Base-by-base conservation (phyloP, 805 yeast species). In the Candida piceae region DNA sequence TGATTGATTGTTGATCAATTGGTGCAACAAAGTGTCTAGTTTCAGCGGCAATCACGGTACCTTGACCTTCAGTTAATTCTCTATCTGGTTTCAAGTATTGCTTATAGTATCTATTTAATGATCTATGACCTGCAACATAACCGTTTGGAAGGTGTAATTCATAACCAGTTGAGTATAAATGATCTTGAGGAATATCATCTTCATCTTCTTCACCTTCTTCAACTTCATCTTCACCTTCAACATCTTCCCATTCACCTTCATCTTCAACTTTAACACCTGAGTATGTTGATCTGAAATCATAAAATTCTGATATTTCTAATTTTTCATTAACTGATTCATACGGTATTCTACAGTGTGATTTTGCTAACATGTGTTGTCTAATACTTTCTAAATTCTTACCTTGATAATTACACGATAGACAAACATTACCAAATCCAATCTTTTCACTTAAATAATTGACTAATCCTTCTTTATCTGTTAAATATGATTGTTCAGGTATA, bases 281-380 rank as follows among this genome's bases (percentile, higher is more conserved):
- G 50, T 78, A 79, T 1, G 88, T 68, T 1, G 85, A 70, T 3
- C 80, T 67, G 62, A 86, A 89, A 56, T 90, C 96, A 56, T 93
- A 93, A 54, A 82, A 93, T 28, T 78, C 81, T 0, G 88, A 74
- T 30, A 90, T 70, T 52, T 80, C 83, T 32, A 78, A 71, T 53
- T 79, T 78, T 52, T 93, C 95, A 39, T 80, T 81, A 36, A 77
- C 81, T 0, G 77, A 62, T 51, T 93, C 97, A 60, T 84, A 93
- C 1, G 97, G 97, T 42, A 93, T 72, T 53, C 78, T 75, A 65
- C 90, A 83, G 60, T 93, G 99, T 40, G 87, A 78, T 60, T 93
- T 93, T 7, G 83, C 72, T 4, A 69, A 50, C 84, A 87, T 81
- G 60, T 93, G 99, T 29, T 86, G 93, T 48, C 96, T 79, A 9